phyloP scores from a whole-genome alignment of 2,329 filamentous ascomycete genomes.

The Hypoxylon sp. region DNA sequence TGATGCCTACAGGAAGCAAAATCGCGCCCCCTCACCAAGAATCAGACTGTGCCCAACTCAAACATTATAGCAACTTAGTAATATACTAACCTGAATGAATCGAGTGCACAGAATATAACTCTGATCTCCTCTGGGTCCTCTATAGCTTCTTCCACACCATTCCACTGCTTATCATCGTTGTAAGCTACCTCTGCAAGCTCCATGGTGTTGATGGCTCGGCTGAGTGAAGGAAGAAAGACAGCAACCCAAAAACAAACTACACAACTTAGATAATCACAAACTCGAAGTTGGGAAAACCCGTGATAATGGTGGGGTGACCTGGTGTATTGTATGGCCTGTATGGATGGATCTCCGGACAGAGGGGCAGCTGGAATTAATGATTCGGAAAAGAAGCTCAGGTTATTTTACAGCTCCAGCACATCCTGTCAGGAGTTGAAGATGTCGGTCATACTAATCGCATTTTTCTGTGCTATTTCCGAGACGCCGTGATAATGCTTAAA shows the following conservation, averaged over 20 bases:
- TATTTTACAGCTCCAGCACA: conserved; percentile 17
- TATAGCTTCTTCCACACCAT: conserved; percentile 69
- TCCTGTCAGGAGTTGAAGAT: conserved; percentile 8
- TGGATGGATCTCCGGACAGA: conserved; percentile 26
- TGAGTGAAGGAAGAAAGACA: conserved; percentile 2
- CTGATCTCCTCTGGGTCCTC: conserved; percentile 81
- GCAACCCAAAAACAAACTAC: conserved; percentile 1
- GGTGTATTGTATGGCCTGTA: not conserved
- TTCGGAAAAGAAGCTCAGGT: conserved; percentile 9
- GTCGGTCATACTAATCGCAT: conserved; percentile 16
- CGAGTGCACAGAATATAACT: conserved; percentile 82
- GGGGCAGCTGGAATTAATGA: conserved; percentile 19
- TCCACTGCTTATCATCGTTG: conserved; percentile 59
- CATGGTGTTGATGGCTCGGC: conserved; percentile 21
- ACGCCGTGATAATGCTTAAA: not conserved
- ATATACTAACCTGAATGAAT: conserved; percentile 83
- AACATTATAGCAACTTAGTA: conserved; percentile 6
- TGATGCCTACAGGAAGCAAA: conserved; percentile 26
- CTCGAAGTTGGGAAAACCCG: conserved; percentile 8
- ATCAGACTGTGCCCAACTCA: conserved; percentile 13
- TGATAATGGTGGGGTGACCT: conserved; percentile 24
- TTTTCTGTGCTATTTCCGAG: conserved; percentile 1
- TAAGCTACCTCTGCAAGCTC: conserved; percentile 16
- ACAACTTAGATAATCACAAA: conserved; percentile 22
- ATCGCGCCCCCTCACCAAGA: conserved; percentile 20